A percentile compares a stretch with the other conserved stretches of the same genome.
phyloP scores from a whole-genome alignment of 2,329 filamentous ascomycete species.

The Stemphylium lycopersici region DNA sequence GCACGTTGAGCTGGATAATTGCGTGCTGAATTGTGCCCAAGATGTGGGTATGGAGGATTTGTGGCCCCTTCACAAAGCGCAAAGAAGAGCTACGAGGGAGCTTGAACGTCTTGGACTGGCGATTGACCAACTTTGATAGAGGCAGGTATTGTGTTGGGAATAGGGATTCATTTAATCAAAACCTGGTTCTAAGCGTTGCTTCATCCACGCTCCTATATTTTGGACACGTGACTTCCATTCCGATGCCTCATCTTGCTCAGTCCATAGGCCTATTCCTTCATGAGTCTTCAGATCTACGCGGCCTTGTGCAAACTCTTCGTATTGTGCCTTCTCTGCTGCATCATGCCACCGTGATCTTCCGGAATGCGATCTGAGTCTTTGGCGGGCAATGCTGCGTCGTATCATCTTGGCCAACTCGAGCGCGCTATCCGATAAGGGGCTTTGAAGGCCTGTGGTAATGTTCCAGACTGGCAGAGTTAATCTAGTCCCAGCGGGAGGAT shows the following conservation, averaged over 20 bases:
- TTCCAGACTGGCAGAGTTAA: conserved; percentile 51
- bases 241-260: conserved; percentile 11
- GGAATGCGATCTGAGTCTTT: conserved; percentile 31
- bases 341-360: conserved; percentile 34
- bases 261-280: conserved; percentile 37
- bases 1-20: neutral
- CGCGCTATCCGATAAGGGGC: conserved; percentile 49
- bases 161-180: neutral
- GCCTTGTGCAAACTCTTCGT: conserved; percentile 33
- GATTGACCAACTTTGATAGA: neutral
- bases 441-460: conserved; percentile 48
- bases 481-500: conserved; percentile 50
- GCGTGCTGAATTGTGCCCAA: neutral
- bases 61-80: neutral
- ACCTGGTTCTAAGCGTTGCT: conserved; percentile 19
- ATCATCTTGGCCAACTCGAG: conserved; percentile 51
- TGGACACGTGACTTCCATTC: conserved; percentile 22
- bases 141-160: neutral
- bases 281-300: conserved; percentile 23
- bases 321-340: conserved; percentile 33
- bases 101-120: neutral
- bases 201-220: conserved; percentile 38
- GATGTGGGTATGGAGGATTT: neutral
- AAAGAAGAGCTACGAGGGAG: neutral
- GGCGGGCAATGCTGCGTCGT: conserved; percentile 48